Conservation (phyloP, 1,284 basidiomycete genomes). For the Pseudozyma flocculosa region DNA sequence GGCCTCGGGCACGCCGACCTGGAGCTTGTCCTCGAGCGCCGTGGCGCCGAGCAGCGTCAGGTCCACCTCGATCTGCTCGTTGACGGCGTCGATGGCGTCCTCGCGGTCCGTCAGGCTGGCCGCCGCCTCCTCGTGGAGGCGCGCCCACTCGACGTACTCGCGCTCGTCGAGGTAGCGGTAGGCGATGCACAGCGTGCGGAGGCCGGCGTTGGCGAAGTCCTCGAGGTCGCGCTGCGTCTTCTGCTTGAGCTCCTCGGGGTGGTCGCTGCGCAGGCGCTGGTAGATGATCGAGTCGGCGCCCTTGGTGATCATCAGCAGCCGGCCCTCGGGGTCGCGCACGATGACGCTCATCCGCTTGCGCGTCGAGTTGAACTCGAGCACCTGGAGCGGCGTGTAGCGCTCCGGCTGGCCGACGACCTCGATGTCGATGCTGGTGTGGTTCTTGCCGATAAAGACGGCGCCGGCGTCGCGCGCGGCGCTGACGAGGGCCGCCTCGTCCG, state of each 20-base stretch:
- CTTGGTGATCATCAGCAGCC: constrained; percentile 84
- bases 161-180: constrained; percentile 77
- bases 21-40: constrained; percentile 92
- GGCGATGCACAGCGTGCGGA: constrained; percentile 88
- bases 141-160: constrained; percentile 81
- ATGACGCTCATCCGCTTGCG: constrained; percentile 92
- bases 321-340: constrained; percentile 77
- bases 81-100: constrained; percentile 84
- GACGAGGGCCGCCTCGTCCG: constrained; percentile 92
- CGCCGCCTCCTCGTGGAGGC: constrained; percentile 76
- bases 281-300: constrained; percentile 97
- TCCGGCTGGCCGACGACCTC: constrained; percentile 88
- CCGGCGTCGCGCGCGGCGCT: constrained; percentile 87
- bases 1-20: constrained; percentile 93
- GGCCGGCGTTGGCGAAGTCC: constrained; percentile 84
- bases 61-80: constrained; percentile 78
- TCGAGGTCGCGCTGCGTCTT: constrained; percentile 84
- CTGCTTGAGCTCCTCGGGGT: constrained; percentile 73
- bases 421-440: constrained; percentile 77
- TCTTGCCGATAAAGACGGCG: constrained; percentile 81
- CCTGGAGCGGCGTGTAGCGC: constrained; percentile 74
- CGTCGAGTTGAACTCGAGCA: constrained; percentile 89
- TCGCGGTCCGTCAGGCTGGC: constrained; percentile 77
- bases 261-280: constrained; percentile 73
- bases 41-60: constrained; percentile 86